A percentile compares a stretch with the other conserved stretches of the same genome.
Evolutionary conservation across 164 flowering plant species (phyloP).

Genomic region (Warburgia ugandensis): DNA sequence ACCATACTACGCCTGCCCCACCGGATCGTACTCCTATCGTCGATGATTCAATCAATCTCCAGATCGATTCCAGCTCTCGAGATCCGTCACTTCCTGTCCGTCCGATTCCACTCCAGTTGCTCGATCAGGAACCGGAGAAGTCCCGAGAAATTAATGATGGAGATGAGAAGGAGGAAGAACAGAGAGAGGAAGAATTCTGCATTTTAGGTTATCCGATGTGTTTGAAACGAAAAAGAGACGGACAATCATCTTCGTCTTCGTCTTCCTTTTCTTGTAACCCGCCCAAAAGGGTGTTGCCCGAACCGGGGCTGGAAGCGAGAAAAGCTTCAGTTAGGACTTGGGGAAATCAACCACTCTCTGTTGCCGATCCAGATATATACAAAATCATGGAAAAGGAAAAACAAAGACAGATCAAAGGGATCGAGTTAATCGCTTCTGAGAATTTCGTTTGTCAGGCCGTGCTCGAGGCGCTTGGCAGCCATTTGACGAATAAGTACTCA

Average conservation of each 20-base stretch:
- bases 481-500: conserved; percentile 68
- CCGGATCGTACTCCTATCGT: conserved; percentile 12
- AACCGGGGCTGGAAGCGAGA: conserved; percentile 26
- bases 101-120: conserved; percentile 36
- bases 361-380: conserved; percentile 51
- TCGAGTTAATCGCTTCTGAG: conserved; percentile 72
- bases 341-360: conserved; percentile 44
- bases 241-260: conserved; percentile 5
- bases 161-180: conserved; percentile 4
- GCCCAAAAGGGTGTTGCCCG: background rate
- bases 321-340: conserved; percentile 36
- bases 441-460: conserved; percentile 68
- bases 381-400: conserved; percentile 74
- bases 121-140: conserved; percentile 11
- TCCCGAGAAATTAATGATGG: background rate
- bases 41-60: conserved; percentile 36
- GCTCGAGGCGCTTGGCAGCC: conserved; percentile 71
- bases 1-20: conserved; percentile 18
- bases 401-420: conserved; percentile 46
- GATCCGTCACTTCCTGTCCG: conserved; percentile 17
- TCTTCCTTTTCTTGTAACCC: conserved; percentile 1
- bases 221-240: conserved; percentile 41
- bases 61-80: conserved; percentile 27
- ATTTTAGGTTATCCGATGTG: conserved; percentile 63
- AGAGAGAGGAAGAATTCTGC: conserved; percentile 45